A percentile compares a stretch with the other conserved stretches of the same genome.
Evolutionary conservation across 495 filamentous ascomycete genomes (phyloP).

Genomic region (Thermothielavioides terrestris): DNA sequence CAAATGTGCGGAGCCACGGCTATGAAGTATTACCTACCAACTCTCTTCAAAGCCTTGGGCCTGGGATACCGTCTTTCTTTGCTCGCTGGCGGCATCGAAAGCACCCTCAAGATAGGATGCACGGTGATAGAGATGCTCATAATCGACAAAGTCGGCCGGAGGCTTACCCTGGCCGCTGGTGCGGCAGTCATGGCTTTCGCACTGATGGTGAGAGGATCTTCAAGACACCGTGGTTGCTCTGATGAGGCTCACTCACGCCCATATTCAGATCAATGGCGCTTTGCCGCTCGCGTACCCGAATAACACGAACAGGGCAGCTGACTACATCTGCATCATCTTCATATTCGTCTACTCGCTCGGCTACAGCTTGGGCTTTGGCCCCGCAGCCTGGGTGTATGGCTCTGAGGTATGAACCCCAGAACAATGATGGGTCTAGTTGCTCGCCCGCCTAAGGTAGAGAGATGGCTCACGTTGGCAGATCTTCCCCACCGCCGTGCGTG

Average conservation of each 20-base stretch:
- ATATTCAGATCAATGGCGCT: constrained; percentile 41
- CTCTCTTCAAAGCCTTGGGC: constrained; percentile 40
- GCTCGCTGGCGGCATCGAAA: constrained; percentile 43
- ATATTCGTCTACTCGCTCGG: constrained; percentile 51
- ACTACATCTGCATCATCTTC: constrained; percentile 46
- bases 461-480: constrained; percentile 24
- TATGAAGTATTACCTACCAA: constrained; percentile 49
- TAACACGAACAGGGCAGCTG: constrained; percentile 40
- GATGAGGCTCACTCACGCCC: not conserved
- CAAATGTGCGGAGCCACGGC: constrained; percentile 47
- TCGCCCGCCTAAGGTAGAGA: too few species aligned
- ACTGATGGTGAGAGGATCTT: constrained; percentile 32
- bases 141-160: constrained; percentile 40
- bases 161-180: constrained; percentile 35
- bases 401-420: constrained; percentile 35
- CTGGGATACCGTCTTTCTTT: constrained; percentile 36
- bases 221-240: not conserved
- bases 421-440: too few species aligned
- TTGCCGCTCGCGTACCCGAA: constrained; percentile 43
- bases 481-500: constrained; percentile 45
- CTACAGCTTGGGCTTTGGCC: constrained; percentile 49
- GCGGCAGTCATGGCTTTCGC: constrained; percentile 39
- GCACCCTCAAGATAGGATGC: constrained; percentile 44
- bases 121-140: constrained; percentile 42
- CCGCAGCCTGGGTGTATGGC: constrained; percentile 50